phyloP scores from a whole-genome alignment of 192 early-diverging fungal genomes.

The Thamnidium elegans region DNA sequence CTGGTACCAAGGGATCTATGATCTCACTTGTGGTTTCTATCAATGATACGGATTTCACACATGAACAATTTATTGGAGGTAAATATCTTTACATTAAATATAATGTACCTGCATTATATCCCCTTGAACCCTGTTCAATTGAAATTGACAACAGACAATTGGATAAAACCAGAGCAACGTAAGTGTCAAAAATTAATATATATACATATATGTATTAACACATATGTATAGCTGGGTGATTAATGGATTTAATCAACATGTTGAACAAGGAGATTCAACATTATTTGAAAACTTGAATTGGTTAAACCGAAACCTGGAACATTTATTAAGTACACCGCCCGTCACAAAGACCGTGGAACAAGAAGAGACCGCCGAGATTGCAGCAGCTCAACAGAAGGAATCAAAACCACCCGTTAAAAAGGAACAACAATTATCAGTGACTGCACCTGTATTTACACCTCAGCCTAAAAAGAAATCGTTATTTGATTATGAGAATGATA shows the following conservation, averaged over 20 bases:
- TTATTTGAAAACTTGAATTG: constrained; percentile 20
- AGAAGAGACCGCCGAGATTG: neutral
- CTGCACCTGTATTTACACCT: neutral
- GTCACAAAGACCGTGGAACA: neutral
- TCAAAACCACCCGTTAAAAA: constrained; percentile 6
- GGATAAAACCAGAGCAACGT: constrained; percentile 16
- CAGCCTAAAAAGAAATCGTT: constrained; percentile 12
- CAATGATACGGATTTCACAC: constrained; percentile 17
- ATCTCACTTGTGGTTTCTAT: constrained; percentile 1
- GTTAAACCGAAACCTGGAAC: constrained; percentile 7
- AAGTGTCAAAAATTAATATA: too few species aligned
- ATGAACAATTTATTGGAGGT: constrained; percentile 3
- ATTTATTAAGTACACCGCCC: neutral
- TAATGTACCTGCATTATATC: constrained; percentile 34
- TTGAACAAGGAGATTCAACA: neutral
- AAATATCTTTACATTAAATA: constrained; percentile 12
- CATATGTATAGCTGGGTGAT: neutral
- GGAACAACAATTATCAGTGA: neutral
- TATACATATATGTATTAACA: too few species aligned
- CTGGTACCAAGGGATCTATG: neutral
- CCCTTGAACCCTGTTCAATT: constrained; percentile 42
- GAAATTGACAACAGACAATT: constrained; percentile 15
- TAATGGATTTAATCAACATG: constrained; percentile 12
- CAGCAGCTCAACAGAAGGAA: constrained; percentile 4
- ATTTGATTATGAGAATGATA: constrained; percentile 24